Evolutionary conservation across 768 basidiomycete species (phyloP).

Genomic region (Calocera cornea): DNA sequence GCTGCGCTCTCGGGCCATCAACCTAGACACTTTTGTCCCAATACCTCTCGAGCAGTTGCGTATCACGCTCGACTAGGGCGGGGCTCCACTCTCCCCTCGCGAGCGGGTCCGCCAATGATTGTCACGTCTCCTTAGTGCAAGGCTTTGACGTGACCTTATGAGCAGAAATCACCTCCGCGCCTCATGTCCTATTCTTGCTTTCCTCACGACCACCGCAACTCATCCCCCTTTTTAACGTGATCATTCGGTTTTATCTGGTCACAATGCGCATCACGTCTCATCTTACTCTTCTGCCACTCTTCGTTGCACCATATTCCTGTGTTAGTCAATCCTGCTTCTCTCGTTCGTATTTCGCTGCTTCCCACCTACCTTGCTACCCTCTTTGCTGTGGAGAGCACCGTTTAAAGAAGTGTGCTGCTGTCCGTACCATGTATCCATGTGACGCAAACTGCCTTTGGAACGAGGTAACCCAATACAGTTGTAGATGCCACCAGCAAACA

Average conservation of each 20-base stretch:
- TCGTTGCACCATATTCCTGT: conserved; percentile 4
- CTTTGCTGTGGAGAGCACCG: not conserved
- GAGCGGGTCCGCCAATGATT: not conserved
- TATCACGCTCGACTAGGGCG: conserved; percentile 79
- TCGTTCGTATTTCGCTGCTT: not conserved
- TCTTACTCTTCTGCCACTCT: not conserved
- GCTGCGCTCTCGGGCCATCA: conserved; percentile 72
- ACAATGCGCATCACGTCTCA: conserved; percentile 6
- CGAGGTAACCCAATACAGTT: conserved; percentile 5
- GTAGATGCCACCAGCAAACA: conserved; percentile 2
- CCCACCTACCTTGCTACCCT: not conserved
- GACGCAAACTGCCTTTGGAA: conserved; percentile 1
- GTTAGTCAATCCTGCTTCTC: not conserved
- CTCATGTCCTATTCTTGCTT: conserved; percentile 1
- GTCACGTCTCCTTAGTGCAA: not conserved
- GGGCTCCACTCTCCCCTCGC: not conserved
- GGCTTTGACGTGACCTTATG: not conserved
- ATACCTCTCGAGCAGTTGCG: conserved; percentile 93
- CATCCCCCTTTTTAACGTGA: conserved; percentile 4
- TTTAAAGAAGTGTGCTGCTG: not conserved
- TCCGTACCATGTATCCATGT: conserved; percentile 4
- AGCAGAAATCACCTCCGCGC: not conserved
- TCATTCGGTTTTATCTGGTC: conserved; percentile 5
- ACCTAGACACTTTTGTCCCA: conserved; percentile 83
- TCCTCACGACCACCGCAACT: conserved; percentile 5